These are phyloP conservation scores for Paecilomyces variotii DNA, from an alignment of 2,329 filamentous ascomycete genomes.

Conservation along the genomic window DNA sequence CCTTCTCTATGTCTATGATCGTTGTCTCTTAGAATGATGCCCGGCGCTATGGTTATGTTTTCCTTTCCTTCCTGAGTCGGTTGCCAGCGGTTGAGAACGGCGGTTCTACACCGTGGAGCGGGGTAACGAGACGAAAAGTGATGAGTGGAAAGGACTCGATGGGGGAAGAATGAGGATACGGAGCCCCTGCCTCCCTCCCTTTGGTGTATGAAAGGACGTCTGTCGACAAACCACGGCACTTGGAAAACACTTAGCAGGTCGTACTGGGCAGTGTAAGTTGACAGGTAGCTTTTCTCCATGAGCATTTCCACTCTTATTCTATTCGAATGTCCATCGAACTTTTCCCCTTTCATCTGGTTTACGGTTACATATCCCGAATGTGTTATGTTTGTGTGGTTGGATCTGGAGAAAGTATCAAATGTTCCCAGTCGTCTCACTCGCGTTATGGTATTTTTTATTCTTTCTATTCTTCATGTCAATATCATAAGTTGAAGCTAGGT, in stretches of 20 bases:
- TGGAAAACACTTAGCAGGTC: neutral
- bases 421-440: neutral
- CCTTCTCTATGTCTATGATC: slow-evolving; percentile 7
- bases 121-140: slow-evolving; percentile 5
- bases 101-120: slow-evolving; percentile 15
- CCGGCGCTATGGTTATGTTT: slow-evolving; percentile 24
- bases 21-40: slow-evolving; percentile 6
- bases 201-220: neutral
- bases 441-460: neutral
- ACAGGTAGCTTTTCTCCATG: neutral
- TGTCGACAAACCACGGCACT: neutral
- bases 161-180: neutral
- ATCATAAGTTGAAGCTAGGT: neutral
- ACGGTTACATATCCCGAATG: neutral
- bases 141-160: neutral
- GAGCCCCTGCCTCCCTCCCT: neutral
- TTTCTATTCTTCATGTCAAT: neutral
- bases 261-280: neutral
- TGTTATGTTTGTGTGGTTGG: neutral
- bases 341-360: neutral
- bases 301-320: neutral
- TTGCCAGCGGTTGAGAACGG: neutral
- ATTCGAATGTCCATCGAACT: neutral
- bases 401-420: neutral
- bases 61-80: neutral